Conservation (phyloP, 23 red algal genomes). For the Agarophyton chilense region DNA sequence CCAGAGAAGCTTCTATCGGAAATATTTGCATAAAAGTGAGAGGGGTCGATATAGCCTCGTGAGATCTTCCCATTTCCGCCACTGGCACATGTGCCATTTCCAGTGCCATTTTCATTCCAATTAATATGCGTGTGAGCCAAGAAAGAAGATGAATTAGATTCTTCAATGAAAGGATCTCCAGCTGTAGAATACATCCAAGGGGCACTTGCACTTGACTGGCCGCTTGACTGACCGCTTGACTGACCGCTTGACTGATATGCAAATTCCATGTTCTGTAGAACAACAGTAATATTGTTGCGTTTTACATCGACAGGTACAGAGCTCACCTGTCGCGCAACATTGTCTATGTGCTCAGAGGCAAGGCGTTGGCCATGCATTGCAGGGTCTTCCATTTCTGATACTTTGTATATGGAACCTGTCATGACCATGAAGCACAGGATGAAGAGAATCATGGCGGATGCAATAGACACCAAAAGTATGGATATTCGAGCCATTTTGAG, state of each 20-base stretch:
- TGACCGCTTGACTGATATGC: too few species aligned
- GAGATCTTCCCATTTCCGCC: conserved; percentile 63
- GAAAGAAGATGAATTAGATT: background rate
- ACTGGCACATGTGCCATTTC: conserved; percentile 49
- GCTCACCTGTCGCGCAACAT: background rate
- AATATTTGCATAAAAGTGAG: conserved; percentile 39
- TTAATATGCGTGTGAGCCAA: conserved; percentile 49
- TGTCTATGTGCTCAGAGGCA: background rate
- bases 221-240: too few species aligned
- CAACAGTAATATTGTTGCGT: conserved; percentile 54
- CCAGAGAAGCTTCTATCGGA: conserved; percentile 7
- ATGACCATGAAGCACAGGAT: background rate
- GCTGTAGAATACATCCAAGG: conserved; percentile 66
- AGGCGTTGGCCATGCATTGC: background rate
- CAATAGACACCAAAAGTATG: background rate
- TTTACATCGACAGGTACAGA: conserved; percentile 17
- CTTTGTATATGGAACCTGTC: background rate
- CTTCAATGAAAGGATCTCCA: conserved; percentile 40
- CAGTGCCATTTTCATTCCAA: conserved; percentile 66
- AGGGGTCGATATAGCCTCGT: conserved; percentile 61
- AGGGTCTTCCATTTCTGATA: background rate
- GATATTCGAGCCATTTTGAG: background rate
- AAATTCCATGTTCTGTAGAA: conserved; percentile 59
- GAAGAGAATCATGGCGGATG: conserved; percentile 10
- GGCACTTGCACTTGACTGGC: background rate